Evolutionary conservation across 192 early-diverging fungal species (phyloP).

Genomic region (Podochytrium sp.): DNA sequence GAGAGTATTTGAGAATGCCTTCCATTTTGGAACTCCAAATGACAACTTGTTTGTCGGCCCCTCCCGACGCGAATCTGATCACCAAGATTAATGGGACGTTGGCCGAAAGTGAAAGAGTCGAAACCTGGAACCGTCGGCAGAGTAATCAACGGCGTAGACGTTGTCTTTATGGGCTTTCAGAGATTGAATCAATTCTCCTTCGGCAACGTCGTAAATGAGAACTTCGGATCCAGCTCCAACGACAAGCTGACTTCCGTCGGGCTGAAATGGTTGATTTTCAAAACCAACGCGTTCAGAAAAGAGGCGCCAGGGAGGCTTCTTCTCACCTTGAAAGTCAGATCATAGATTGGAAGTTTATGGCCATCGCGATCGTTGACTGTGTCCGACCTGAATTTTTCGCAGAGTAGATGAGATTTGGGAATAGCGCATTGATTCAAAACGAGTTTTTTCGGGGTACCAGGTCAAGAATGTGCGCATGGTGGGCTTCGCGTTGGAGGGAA

Average conservation of each 20-base stretch:
- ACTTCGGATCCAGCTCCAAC: constrained; percentile 55
- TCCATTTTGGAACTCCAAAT: constrained; percentile 60
- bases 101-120: too few species aligned
- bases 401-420: neutral
- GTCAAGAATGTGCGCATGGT: constrained; percentile 24
- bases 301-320: too few species aligned
- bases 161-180: constrained; percentile 62
- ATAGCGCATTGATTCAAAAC: neutral
- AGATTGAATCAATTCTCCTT: constrained; percentile 56
- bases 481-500: neutral
- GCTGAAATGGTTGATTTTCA: constrained; percentile 4
- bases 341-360: constrained; percentile 53
- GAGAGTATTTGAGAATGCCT: constrained; percentile 61
- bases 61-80: constrained; percentile 56
- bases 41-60: constrained; percentile 65
- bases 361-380: constrained; percentile 51
- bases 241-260: constrained; percentile 52
- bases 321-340: constrained; percentile 49
- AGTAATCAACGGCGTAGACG: constrained; percentile 46
- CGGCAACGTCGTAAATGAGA: constrained; percentile 56
- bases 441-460: constrained; percentile 16
- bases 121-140: constrained; percentile 39
- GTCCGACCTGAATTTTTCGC: constrained; percentile 21
- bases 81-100: too few species aligned
- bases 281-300: too few species aligned